Conservation (phyloP, 208 protist genomes). For the Vickermania ingenoplastis region DNA sequence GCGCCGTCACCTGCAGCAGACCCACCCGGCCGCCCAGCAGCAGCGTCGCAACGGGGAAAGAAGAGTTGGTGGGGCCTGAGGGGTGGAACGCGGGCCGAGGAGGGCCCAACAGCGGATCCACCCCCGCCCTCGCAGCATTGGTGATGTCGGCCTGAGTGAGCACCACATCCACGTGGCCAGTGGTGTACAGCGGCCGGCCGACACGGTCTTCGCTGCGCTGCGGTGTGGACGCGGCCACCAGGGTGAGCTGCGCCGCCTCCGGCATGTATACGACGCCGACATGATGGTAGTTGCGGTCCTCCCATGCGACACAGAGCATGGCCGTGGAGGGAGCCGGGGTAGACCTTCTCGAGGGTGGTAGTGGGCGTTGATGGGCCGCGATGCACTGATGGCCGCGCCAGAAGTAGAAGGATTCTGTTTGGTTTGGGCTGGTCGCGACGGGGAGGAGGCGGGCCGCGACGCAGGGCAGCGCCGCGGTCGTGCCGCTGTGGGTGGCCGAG, state of each 20-base stretch:
- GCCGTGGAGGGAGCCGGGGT: no score
- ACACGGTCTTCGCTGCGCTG: no score
- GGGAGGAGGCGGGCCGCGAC: neutral
- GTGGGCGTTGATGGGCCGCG: neutral
- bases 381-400: neutral
- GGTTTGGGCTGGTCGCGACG: neutral
- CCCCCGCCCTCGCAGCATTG: neutral
- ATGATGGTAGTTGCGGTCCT: neutral
- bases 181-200: neutral
- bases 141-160: neutral
- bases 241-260: neutral
- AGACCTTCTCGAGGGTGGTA: no score
- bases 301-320: neutral
- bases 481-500: no score
- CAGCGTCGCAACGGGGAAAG: neutral
- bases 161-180: neutral
- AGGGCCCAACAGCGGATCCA: neutral
- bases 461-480: no score
- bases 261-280: neutral
- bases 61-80: neutral
- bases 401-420: neutral
- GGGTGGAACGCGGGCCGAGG: neutral
- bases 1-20: neutral
- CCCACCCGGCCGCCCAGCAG: neutral
- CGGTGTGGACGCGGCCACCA: neutral